Percentiles rank a stretch among this genome's conserved stretches.
These are phyloP conservation scores for Cardiospermum halicacabum DNA, from an alignment of 345 rosid species.

Conservation along the genomic window DNA sequence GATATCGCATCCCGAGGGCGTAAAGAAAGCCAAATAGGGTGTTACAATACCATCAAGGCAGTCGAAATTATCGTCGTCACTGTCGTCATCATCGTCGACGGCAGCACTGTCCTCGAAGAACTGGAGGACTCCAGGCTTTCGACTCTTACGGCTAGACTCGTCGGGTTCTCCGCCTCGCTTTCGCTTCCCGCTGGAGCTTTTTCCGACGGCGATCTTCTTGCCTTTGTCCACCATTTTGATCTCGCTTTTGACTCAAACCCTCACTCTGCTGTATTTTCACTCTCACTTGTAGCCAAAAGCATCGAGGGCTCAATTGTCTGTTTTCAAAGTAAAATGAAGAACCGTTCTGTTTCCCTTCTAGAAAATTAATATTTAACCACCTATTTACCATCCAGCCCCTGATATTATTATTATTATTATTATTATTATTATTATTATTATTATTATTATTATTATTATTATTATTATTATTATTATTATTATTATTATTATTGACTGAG, in stretches of 20 bases:
- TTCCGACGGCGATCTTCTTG: constrained; percentile 10
- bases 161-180: constrained; percentile 39
- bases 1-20: neutral
- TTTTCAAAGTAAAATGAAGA: no score
- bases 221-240: constrained; percentile 14
- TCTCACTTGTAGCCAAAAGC: neutral
- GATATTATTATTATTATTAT: no score
- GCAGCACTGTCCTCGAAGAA: constrained; percentile 64
- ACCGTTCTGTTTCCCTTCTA: no score
- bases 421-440: no score
- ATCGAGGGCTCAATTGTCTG: neutral
- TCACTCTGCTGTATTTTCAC: no score
- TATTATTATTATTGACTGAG: no score
- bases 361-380: no score
- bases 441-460: no score
- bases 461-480: no score
- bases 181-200: constrained; percentile 6
- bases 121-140: constrained; percentile 46
- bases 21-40: neutral
- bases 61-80: constrained; percentile 32
- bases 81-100: constrained; percentile 34
- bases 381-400: no score
- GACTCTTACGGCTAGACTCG: constrained; percentile 32
- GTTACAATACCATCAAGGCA: constrained; percentile 21
- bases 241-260: neutral